Percentiles rank a stretch among this genome's conserved stretches.
phyloP scores from a whole-genome alignment of 805 yeast species.

The Saccharomyces eubayanus region DNA sequence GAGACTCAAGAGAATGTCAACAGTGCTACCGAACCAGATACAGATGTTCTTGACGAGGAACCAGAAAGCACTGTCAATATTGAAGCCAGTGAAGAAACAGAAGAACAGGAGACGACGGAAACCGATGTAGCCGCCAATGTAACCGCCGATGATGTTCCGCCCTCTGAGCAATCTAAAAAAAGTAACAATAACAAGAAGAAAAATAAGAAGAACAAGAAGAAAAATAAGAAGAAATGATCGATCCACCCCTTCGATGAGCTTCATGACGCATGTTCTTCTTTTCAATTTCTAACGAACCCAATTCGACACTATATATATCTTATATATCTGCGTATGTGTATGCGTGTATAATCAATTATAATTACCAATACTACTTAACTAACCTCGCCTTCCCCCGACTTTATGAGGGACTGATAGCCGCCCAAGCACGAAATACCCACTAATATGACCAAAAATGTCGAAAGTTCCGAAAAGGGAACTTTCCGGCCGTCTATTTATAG shows the following conservation, averaged over 20 bases:
- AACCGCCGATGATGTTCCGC: neutral
- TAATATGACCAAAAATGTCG: neutral
- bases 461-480: neutral
- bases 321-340: neutral
- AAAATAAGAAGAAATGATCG: slow-evolving; percentile 3
- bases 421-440: neutral
- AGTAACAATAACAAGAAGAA: neutral
- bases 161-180: neutral
- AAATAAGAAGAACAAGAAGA: neutral
- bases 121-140: neutral
- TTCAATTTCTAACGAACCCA: neutral
- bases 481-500: neutral
- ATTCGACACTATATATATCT: neutral
- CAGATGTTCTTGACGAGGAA: neutral
- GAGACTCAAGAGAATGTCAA: neutral
- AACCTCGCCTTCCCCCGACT: neutral
- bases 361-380: neutral
- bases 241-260: neutral
- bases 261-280: neutral
- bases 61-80: neutral
- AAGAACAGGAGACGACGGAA: neutral
- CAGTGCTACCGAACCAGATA: neutral
- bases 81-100: neutral
- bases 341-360: neutral
- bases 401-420: neutral